Percentiles rank a stretch among this genome's conserved stretches.
These are phyloP conservation scores for Tagetes patula DNA, from an alignment of 129 eudicot species.

Conservation along the genomic window DNA sequence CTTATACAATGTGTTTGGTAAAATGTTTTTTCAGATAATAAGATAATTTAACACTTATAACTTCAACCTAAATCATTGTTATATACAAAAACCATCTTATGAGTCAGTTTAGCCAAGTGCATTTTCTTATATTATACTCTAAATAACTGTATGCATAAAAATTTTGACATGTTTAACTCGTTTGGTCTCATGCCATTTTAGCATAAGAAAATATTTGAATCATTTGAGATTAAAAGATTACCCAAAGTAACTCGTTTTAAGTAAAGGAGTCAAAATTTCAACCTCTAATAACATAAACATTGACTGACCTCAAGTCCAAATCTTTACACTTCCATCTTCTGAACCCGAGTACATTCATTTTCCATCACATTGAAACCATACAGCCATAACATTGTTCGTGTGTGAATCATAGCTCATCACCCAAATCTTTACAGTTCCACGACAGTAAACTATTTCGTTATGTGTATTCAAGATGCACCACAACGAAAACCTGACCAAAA, in stretches of 20 bases:
- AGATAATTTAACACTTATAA: too few species aligned
- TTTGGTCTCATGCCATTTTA: background rate
- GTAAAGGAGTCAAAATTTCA: background rate
- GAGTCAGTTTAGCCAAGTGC: too few species aligned
- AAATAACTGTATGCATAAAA: background rate
- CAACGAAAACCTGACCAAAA: too few species aligned
- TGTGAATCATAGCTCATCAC: conserved; percentile 98
- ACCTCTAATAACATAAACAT: conserved; percentile 16
- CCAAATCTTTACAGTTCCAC: conserved; percentile 6
- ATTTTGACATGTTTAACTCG: background rate
- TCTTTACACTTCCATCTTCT: conserved; percentile 96
- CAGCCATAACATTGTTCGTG: conserved; percentile 95
- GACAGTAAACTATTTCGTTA: too few species aligned
- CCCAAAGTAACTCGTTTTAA: too few species aligned
- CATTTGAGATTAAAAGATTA: background rate
- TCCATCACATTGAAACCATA: conserved; percentile 93
- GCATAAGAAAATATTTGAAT: background rate
- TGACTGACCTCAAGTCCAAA: conserved; percentile 86
- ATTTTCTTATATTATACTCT: background rate
- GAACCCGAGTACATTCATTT: conserved; percentile 99
- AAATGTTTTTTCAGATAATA: too few species aligned
- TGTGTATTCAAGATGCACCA: too few species aligned
- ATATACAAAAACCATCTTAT: too few species aligned
- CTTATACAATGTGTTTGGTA: too few species aligned
- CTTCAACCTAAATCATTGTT: too few species aligned